Evolutionary conservation across 1,284 basidiomycete species (phyloP), one percentile per base, ranked within the genome.

Genomic region (Cryptococcus wingfieldii): DNA sequence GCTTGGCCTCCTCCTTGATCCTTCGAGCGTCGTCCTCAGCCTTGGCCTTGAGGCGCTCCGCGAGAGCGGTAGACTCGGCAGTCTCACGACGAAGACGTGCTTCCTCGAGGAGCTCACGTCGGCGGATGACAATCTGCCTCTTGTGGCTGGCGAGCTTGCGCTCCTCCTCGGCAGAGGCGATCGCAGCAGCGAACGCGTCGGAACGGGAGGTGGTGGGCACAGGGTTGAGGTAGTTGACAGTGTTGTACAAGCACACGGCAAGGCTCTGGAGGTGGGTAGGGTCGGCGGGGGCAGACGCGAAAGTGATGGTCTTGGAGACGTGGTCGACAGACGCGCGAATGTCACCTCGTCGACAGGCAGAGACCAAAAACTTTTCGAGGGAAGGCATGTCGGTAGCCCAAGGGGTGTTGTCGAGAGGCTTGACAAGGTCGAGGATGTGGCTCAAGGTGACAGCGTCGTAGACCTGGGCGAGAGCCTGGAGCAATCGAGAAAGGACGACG

Each of bases 361-460:
- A 87, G 86, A 97, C 92, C 63, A 97, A 80, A 78, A 96, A 98
- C 28, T 89, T 87, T 75, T 96, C 92, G 56, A 93, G 83, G 70
- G 89, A 86, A 59, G 87, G 84, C 44, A 84, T 82, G 60, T 86
- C 85, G 54, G 79, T 72, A n/a, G 67, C 72, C 69, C 74, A 78
- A n/a, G 82, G 80, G 25, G 82, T 81, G 59, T 72, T 73, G 48
- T 83, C 83, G 48, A 94, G 82, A 1, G 91, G 89, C 18, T 81
- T 80, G 60, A 89, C 86, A 61, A 97, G 84, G 37, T 85, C 81
- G 51, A 90, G 82, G 43, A 96, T 80, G 65, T 86, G 85, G 58
- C 79, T 79, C 58, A 95, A 84, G 67, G 87, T 88, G 79, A 98
- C 87, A 10, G 88, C 87, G 49, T 88, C 88, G 79, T 98, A 98